Base-by-base conservation (phyloP, 2,329 filamentous ascomycete species). In the Zopfia rhizophila region DNA sequence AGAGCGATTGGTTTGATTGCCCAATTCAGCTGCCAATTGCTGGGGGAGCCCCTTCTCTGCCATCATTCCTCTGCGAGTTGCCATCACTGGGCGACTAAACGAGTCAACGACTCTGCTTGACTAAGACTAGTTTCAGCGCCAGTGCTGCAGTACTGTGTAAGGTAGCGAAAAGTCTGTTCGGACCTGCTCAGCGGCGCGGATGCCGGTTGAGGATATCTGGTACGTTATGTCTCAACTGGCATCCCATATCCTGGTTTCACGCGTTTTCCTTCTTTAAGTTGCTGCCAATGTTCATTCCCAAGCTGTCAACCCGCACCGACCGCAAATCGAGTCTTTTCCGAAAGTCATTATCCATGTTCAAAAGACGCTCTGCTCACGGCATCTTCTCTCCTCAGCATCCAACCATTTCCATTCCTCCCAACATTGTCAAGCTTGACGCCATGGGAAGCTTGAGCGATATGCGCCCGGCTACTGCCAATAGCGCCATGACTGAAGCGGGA, bases 341-440 rank as follows among this genome's bases (percentile, higher is more conserved):
- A 35, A 27, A 33, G 14, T 41, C 24, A 53, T 42, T n/a, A n/a
- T n/a, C 58, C 35, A 58, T 68, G 46, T 65, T 68, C 49, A 68
- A 59, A 51, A 66, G 61, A 49, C 63, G 60, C 44, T 66, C 64
- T 23, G 55, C 61, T 53, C 64, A 68, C 52, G 50, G 60, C 21
- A 43, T 59, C 38, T 61, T 60, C 46, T 68, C 62, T 36, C 50
- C 57, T 23, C 51, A 59, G 48, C 48, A 56, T 54, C 43, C 50
- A 39, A 30, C 45, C 21, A 51, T 56, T 28, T 61, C 60, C 47
- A 38, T 43, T 29, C 61, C 63, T 25, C 53, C 53, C 38, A 46
- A 55, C 47, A 51, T 51, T 37, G 52, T 60, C 28, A 62, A 54
- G 38, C 30, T 61, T 36, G 49, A 56, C 51, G 50, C 54, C 49